Evolutionary conservation across 106 monocot species (phyloP), one percentile per base, ranked within the genome.

Genomic region (Amphibolis antarctica): DNA sequence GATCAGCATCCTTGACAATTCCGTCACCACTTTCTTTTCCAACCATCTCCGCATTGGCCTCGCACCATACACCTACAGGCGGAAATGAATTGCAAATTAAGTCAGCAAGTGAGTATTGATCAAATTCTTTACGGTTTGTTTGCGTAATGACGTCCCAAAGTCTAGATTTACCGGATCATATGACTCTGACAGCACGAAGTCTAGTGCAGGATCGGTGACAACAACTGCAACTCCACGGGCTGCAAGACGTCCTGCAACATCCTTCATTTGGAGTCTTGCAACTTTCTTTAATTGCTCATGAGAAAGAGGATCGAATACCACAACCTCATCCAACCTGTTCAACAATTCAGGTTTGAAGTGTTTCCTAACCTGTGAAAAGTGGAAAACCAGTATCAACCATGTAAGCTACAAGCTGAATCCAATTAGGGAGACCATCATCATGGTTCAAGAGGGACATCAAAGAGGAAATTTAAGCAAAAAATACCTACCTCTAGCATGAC

Each of bases 1-100:
- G 24, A 80, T 73, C 6, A 89, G 63, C 89, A 89, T 89, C 69
- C 72, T 82, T 0, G 85, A 85, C 15, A 89, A 74, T 31, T 82
- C 74, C 0, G 85, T 89, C 45, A 89, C 89, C 63, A 89, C 89
- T 28, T 69, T 85, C 65, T 85, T 89, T 78, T 89, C 89, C 36
- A 89, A 75, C 85, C 85, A 89, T 50, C 89, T 77, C 55, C 85
- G 72, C 13, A 89, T 80, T 4, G 85, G 85, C 53, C 89, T 85
- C 1, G 80, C 89, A 30, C 89, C 85, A 65, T 73, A 85, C 3
- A 79, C 78, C 84, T 88, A 42, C 29, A 67, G 55, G 54, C 11
- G 18, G 31, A n/a, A 46, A 46, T 3, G 21, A 43, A 69, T 36
- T 36, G 4, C 30, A n/a, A 67, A 53, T 26, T 19, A 55, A 4